Conservation (phyloP, 306 rosid genomes). For the Fagus sylvatica region DNA sequence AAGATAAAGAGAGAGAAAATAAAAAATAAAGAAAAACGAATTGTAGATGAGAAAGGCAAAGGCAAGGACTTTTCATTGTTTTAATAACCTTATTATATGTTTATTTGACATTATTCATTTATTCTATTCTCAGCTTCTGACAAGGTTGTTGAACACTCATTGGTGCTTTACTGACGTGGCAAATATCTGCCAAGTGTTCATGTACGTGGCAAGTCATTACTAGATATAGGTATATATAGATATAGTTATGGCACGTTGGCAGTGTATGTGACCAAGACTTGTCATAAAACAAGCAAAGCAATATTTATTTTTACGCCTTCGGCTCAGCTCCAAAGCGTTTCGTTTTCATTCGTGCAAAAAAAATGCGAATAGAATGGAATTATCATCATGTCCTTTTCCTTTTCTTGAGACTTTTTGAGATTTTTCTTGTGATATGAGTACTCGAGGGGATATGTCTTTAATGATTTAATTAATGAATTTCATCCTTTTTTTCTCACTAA, state of each 20-base stretch:
- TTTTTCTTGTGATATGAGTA: too few relatives aligned
- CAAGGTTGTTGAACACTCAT: not conserved
- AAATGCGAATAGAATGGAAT: too few relatives aligned
- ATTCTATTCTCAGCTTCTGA: not conserved
- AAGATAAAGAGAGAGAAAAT: not conserved
- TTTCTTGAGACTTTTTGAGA: too few relatives aligned
- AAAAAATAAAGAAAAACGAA: not conserved
- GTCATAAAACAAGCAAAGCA: too few relatives aligned
- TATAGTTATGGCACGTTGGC: too few relatives aligned
- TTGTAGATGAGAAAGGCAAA: not conserved
- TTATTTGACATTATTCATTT: not conserved
- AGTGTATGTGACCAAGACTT: too few relatives aligned
- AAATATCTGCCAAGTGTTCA: not conserved
- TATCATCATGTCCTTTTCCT: too few relatives aligned
- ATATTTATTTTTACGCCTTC: too few relatives aligned
- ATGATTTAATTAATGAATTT: not conserved
- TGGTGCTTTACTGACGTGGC: not conserved
- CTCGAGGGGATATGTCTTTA: not conserved
- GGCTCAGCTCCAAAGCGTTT: too few relatives aligned
- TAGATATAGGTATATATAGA: not conserved
- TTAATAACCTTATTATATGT: not conserved
- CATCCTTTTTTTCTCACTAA: not conserved
- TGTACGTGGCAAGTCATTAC: not conserved
- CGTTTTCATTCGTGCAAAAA: too few relatives aligned
- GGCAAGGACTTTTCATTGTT: not conserved